A percentile compares a stretch with the other conserved stretches of the same genome.
These are phyloP conservation scores for maize (Zea mays) DNA, from an alignment of 176 grass and related monocot species.

Conservation along the genomic window DNA sequence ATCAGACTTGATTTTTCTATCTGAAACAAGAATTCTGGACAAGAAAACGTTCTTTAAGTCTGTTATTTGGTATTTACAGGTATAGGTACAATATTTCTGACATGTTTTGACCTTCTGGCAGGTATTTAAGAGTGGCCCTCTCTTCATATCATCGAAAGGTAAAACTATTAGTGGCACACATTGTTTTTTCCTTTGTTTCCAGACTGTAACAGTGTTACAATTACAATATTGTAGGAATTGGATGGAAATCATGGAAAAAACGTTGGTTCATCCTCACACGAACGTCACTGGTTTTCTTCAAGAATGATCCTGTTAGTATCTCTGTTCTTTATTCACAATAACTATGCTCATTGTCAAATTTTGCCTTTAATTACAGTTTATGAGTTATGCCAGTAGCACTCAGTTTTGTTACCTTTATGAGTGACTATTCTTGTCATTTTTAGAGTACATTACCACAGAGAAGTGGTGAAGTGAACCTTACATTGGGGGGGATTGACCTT, in stretches of 20 bases:
- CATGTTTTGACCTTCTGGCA: conserved; percentile 38
- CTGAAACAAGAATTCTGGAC: not conserved
- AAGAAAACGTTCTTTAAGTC: not conserved
- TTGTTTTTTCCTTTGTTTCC: not conserved
- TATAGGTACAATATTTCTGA: conserved; percentile 20
- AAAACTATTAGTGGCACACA: conserved; percentile 15
- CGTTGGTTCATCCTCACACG: conserved; percentile 99
- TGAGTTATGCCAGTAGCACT: not conserved
- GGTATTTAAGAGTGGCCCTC: conserved; percentile 98
- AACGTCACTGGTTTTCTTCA: conserved; percentile 97
- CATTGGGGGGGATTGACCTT: conserved; percentile 97
- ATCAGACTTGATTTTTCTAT: not conserved
- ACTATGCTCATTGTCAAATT: conserved; percentile 15
- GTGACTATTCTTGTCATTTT: conserved; percentile 43
- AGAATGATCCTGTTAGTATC: conserved; percentile 93
- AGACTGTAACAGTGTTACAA: not conserved
- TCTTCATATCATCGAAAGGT: conserved; percentile 99
- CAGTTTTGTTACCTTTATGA: conserved; percentile 31
- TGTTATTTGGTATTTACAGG: not conserved
- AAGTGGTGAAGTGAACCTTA: conserved; percentile 77
- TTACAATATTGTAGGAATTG: conserved; percentile 61
- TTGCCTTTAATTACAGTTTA: conserved; percentile 11
- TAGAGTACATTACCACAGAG: conserved; percentile 88
- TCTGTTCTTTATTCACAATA: conserved; percentile 4
- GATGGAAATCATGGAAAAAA: conserved; percentile 99